Evolutionary conservation across 148 eudicot species (phyloP), one percentile per base, ranked within the genome.

Genomic region (Cornus kousa): DNA sequence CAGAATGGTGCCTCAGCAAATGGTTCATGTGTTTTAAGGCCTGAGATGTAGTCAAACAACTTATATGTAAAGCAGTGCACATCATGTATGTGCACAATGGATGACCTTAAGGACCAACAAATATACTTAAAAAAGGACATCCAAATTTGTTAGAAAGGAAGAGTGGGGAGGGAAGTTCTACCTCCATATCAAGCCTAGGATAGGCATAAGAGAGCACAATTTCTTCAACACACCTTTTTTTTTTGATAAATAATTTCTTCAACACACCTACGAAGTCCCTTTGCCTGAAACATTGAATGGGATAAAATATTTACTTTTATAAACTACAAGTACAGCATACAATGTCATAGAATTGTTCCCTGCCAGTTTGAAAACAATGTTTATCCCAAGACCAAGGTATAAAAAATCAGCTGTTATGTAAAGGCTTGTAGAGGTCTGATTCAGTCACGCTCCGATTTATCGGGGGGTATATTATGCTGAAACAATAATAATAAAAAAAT

Each of bases 121-220:
- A 11, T 28, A 28, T 0, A 28, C 28, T 28, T 28, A 28, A 28
- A 28, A 8, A 55, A 55, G 2, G 14, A 8, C 12, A 55, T 10
- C 60, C 60, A 55, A 55, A 55, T 14, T 55, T 55, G 60, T 55
- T 55, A 14, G 60, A 55, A 73, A 35, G 11, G 57, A 31, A 28
- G 28, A 28, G 0, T n/a, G 67, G 33, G 73, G 39, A 65, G 76
- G 73, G 74, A 14, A 32, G 71, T 28, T 80, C 13, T 12, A 77
- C 97, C 99, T 87, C 97, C 90, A 92, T 85, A 84, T 95, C 99
- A 74, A 95, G 92, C 85, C 99, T 90, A 10, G 99, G 99, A 85
- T 93, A 95, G 71, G 95, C 81, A 75, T 85, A 90, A 37, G 86
- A 78, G 83, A 95, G 91, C 40, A 91, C 90, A 74, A 95, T 91